Evolutionary conservation across 768 basidiomycete genomes (phyloP).

Genomic region (Boletus barrowsii): DNA sequence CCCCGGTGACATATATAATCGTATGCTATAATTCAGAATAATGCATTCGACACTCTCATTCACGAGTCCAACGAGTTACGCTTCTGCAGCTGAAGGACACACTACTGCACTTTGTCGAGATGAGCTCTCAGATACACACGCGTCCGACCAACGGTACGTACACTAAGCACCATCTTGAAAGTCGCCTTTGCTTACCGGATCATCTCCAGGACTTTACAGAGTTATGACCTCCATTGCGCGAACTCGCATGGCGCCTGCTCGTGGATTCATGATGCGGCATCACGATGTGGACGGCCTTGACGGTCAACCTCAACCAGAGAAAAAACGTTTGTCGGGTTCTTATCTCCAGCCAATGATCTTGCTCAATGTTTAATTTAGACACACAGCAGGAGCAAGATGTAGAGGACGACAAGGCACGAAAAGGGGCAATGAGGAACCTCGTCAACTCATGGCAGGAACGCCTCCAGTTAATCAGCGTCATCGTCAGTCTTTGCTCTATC

Average conservation of each 20-base stretch:
- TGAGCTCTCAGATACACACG: too few relatives aligned
- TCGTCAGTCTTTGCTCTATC: conserved; percentile 38
- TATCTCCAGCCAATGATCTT: neutral
- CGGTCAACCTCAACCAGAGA: conserved; percentile 1
- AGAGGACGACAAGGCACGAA: conserved; percentile 43
- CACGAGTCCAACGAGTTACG: neutral
- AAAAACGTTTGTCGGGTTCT: conserved; percentile 16
- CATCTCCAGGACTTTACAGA: conserved; percentile 5
- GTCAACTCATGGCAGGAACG: conserved; percentile 62
- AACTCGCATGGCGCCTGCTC: conserved; percentile 7
- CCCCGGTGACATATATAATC: neutral
- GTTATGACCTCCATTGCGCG: conserved; percentile 7
- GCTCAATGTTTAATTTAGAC: conserved; percentile 21
- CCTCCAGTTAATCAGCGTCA: conserved; percentile 57
- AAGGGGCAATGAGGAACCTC: conserved; percentile 46
- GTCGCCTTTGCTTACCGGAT: neutral
- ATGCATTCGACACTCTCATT: neutral
- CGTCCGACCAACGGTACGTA: conserved; percentile 6
- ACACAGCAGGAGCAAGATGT: conserved; percentile 51
- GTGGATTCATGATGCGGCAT: conserved; percentile 17
- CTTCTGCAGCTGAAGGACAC: neutral
- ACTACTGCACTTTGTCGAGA: neutral
- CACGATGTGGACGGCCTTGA: conserved; percentile 6
- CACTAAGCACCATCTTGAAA: neutral
- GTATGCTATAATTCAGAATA: neutral